Base-by-base conservation (phyloP, 2,329 filamentous ascomycete species). In the Botrytis elliptica region DNA sequence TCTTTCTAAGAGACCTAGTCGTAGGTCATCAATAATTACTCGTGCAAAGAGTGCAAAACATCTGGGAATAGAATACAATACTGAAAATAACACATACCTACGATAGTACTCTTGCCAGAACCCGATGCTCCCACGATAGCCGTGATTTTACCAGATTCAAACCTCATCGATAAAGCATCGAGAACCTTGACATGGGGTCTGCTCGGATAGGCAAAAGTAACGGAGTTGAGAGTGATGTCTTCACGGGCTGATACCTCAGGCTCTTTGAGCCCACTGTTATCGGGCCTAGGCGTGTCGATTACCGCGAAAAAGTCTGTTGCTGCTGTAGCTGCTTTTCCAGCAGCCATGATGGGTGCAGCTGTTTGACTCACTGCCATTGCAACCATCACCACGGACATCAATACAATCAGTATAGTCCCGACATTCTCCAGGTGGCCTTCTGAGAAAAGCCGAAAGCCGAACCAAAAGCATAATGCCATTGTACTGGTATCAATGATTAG, bases 401-500 rank as follows among this genome's bases (percentile, higher is more conserved):
- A 40, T 42, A 72, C 70, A 64, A 89, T 84, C 40, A 90, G 82
- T 69, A 91, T 85, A 12, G 85, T 86, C 62, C 88, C 85, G 18
- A 89, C 83, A 73, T 83, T 83, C 25, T 83, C 76, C 59, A 91
- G 80, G 29, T 83, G 82, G 1, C 85, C 85, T 20, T 87, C 83
- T 2, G 84, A 75, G 66, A 82, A 85, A 0, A 86, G 84, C 66
- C 38, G 55, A 42, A 55, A 85, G 5, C 89, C 90, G 76, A 87
- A 91, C 88, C 88, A 91, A 75, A 92, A 92, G 12, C 86, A 83
- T 36, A 91, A 83, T 1, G 85, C 86, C 75, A 90, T 90, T 0
- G 86, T 83, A 4, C 82, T 85, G 55, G 22, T 38, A n/a, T 9
- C 6, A 40, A 36, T n/a, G 16, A 38, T 63, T n/a, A 63, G 36